Evolutionary conservation across 1,284 basidiomycete species (phyloP).

Genomic region (Exobasidium cylindrosporum): DNA sequence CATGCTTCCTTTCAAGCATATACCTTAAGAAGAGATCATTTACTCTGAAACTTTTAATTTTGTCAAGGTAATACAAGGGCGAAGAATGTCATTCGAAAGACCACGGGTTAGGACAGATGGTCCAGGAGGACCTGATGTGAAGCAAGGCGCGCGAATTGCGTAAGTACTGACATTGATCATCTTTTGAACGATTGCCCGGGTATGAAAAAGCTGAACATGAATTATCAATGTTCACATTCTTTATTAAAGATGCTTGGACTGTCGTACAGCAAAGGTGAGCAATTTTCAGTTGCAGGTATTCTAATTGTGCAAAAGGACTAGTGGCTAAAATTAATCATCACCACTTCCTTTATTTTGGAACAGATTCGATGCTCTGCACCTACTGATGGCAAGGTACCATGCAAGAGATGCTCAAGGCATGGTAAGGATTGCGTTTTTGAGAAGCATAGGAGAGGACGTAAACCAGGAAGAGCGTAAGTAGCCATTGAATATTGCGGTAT

Average conservation of each 20-base stretch:
- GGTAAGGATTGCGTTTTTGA: conserved; percentile 42
- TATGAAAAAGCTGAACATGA: no score
- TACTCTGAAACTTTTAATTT: no score
- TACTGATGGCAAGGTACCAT: conserved; percentile 41
- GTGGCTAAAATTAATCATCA: no score
- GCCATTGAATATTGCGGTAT: neutral
- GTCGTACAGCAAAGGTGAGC: conserved; percentile 40
- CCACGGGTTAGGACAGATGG: conserved; percentile 41
- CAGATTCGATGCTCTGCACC: conserved; percentile 38
- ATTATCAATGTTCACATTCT: no score
- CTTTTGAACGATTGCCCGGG: no score
- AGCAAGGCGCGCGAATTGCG: conserved; percentile 40
- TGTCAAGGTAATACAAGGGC: no score
- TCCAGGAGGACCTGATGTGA: conserved; percentile 40
- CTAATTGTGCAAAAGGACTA: neutral
- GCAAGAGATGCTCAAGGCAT: conserved; percentile 40
- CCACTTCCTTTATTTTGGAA: no score
- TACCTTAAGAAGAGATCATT: no score
- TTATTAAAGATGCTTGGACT: conserved; percentile 34
- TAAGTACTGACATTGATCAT: conserved; percentile 14
- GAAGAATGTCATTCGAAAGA: conserved; percentile 24
- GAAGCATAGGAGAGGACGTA: conserved; percentile 42
- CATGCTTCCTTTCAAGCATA: no score
- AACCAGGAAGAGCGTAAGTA: conserved; percentile 27
- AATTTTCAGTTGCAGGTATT: neutral